Evolutionary conservation across 108 stramenopile species (phyloP).

Genomic region (Cyclotella kingstonii): DNA sequence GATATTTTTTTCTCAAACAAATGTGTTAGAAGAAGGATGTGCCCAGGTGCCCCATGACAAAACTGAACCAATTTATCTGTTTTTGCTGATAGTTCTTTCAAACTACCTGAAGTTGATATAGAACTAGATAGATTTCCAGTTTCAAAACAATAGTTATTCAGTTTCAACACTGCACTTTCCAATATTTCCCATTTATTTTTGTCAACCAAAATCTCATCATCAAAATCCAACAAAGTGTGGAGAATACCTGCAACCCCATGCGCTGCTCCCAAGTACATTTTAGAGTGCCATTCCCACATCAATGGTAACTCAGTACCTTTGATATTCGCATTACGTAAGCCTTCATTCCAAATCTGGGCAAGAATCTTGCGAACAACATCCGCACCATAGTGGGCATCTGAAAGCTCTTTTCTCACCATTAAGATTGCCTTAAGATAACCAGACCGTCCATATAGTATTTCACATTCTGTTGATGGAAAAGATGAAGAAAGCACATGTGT

Average conservation of each 20-base stretch:
- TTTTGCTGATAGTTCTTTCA: no score
- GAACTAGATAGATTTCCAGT: conserved; percentile 58
- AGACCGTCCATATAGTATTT: conserved; percentile 57
- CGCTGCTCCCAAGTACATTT: conserved; percentile 70
- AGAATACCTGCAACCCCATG: conserved; percentile 74
- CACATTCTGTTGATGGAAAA: conserved; percentile 37
- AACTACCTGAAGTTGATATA: conserved; percentile 11
- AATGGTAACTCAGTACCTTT: conserved; percentile 22
- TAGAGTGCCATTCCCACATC: conserved; percentile 60
- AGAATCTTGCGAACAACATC: conserved; percentile 18
- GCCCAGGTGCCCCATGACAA: conserved; percentile 74
- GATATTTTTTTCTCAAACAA: no score
- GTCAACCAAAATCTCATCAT: conserved; percentile 33
- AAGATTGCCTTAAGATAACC: conserved; percentile 52
- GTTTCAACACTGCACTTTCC: conserved; percentile 30
- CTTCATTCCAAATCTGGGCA: conserved; percentile 34
- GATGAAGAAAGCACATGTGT: background rate
- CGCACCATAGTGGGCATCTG: conserved; percentile 30
- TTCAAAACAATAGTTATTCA: conserved; percentile 27
- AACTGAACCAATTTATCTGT: conserved; percentile 66
- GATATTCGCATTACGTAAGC: conserved; percentile 25
- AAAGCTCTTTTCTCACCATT: conserved; percentile 33
- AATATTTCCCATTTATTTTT: conserved; percentile 33
- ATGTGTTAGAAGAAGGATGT: conserved; percentile 52
- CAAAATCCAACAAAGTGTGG: conserved; percentile 47